A percentile compares a stretch with the other conserved stretches of the same genome.
phyloP scores from a whole-genome alignment of 192 early-diverging fungal genomes.

The Dimargaris xerosporica region DNA sequence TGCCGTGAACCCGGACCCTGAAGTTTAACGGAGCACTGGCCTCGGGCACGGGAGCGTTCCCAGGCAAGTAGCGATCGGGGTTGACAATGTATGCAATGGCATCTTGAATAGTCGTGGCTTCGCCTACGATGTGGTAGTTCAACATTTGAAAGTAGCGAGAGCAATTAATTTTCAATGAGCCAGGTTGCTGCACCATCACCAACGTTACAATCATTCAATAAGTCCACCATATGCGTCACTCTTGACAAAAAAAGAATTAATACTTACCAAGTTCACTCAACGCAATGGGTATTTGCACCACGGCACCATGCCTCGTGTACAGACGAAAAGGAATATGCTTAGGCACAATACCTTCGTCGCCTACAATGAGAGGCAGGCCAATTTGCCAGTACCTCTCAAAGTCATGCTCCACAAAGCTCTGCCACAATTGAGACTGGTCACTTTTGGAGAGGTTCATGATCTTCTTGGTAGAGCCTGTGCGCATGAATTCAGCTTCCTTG shows the following conservation, averaged over 20 bases:
- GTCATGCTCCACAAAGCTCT: conserved; percentile 26
- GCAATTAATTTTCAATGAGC: not conserved
- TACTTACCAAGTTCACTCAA: not conserved
- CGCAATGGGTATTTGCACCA: not conserved
- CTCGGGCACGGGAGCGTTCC: not conserved
- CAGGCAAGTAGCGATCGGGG: not conserved
- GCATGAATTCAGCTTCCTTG: conserved; percentile 79
- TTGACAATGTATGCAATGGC: not conserved
- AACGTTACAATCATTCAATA: not conserved
- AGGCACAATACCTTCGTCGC: not conserved
- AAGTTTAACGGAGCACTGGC: too few species aligned
- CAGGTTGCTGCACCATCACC: not conserved
- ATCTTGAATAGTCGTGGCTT: not conserved
- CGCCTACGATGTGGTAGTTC: not conserved
- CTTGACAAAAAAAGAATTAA: too few species aligned
- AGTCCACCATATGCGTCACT: not conserved
- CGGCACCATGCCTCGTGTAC: not conserved
- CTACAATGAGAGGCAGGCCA: not conserved
- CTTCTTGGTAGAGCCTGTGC: conserved; percentile 65
- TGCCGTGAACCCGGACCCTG: not conserved
- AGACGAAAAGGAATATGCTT: not conserved
- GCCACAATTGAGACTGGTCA: conserved; percentile 70
- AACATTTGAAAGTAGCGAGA: not conserved
- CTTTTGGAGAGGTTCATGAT: conserved; percentile 74
- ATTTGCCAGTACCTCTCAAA: conserved; percentile 8